Conservation (phyloP, 2,329 filamentous ascomycete species). For the Calonectria montana region DNA sequence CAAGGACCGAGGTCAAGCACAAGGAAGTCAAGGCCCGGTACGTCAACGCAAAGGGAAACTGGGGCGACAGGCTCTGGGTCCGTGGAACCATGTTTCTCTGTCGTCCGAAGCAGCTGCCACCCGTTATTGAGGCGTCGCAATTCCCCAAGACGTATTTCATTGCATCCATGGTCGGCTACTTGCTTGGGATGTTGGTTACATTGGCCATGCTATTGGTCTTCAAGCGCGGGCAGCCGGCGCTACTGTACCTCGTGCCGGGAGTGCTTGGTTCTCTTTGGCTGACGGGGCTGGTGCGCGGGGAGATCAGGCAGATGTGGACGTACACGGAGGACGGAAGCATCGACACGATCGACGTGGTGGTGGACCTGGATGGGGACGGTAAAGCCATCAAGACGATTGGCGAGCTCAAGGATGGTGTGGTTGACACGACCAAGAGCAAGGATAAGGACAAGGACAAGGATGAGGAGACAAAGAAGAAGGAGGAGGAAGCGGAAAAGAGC, state of each 20-base stretch:
- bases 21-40: constrained; percentile 64
- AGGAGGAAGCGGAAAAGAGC: constrained; percentile 28
- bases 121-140: constrained; percentile 51
- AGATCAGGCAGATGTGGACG: constrained; percentile 80
- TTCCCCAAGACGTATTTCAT: constrained; percentile 92
- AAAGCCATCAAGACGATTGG: constrained; percentile 56
- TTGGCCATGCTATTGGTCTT: constrained; percentile 81
- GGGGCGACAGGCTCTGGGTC: constrained; percentile 89
- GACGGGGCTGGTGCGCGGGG: constrained; percentile 77
- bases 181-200: constrained; percentile 81
- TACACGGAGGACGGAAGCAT: constrained; percentile 80
- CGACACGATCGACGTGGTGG: constrained; percentile 65
- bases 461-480: constrained; percentile 24
- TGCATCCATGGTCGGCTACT: constrained; percentile 80
- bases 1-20: constrained; percentile 53
- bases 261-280: constrained; percentile 81
- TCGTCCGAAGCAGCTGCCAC: constrained; percentile 39
- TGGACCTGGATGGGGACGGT: constrained; percentile 64
- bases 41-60: constrained; percentile 74
- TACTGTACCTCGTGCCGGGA: constrained; percentile 91
- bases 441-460: constrained; percentile 40
- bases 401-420: constrained; percentile 51
- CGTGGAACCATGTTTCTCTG: constrained; percentile 43
- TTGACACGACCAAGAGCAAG: constrained; percentile 48
- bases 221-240: constrained; percentile 86